These are phyloP conservation scores for Leptomonas seymouri DNA, from an alignment of 208 protist genomes.

Conservation along the genomic window DNA sequence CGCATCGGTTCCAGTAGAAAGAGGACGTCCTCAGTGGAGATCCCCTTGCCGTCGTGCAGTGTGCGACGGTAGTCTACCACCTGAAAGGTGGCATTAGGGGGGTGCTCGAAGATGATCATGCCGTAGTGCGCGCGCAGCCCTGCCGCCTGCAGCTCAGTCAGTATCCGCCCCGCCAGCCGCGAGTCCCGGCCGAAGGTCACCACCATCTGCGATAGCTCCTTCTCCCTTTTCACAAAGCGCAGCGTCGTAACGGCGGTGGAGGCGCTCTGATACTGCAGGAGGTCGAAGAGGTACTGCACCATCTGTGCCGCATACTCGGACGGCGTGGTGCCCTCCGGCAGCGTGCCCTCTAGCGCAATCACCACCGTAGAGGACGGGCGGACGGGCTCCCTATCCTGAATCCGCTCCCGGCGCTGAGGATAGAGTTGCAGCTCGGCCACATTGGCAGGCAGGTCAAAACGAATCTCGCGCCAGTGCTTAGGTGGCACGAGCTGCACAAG, in stretches of 20 bases:
- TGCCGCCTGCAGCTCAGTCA: slow-evolving; percentile 58
- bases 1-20: slow-evolving; percentile 64
- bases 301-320: slow-evolving; percentile 75
- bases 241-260: slow-evolving; percentile 76
- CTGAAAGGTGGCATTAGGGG: slow-evolving; percentile 81
- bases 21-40: slow-evolving; percentile 59
- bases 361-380: slow-evolving; percentile 64
- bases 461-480: slow-evolving; percentile 72
- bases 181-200: slow-evolving; percentile 71
- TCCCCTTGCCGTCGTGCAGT: slow-evolving; percentile 53
- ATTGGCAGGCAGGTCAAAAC: slow-evolving; percentile 71
- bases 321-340: slow-evolving; percentile 65
- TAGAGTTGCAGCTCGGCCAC: slow-evolving; percentile 78
- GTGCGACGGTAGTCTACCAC: slow-evolving; percentile 73
- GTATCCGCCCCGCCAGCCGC: slow-evolving; percentile 49
- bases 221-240: slow-evolving; percentile 79
- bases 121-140: slow-evolving; percentile 67
- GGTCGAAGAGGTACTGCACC: slow-evolving; percentile 81
- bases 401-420: slow-evolving; percentile 51
- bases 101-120: slow-evolving; percentile 37
- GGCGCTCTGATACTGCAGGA: slow-evolving; percentile 68
- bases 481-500: slow-evolving; percentile 56
- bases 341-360: slow-evolving; percentile 54
- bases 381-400: slow-evolving; percentile 47
- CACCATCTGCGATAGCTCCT: slow-evolving; percentile 73